phyloP scores from a whole-genome alignment of 2,329 filamentous ascomycete species.

The Whalleya microplaca region DNA sequence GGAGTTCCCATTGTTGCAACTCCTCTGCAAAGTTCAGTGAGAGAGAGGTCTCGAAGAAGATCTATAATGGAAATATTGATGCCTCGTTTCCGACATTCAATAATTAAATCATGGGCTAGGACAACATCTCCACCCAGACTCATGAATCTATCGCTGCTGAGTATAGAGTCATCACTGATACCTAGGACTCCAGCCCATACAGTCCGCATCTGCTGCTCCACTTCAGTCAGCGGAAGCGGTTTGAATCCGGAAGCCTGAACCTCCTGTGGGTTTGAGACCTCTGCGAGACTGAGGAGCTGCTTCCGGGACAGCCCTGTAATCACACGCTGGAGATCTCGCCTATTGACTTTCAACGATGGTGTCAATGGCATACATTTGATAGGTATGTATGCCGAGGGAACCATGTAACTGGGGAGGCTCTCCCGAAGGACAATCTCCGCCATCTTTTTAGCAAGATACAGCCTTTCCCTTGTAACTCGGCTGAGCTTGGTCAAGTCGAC shows the following conservation, averaged over 20 bases:
- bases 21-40: constrained; percentile 50
- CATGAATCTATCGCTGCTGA: constrained; percentile 49
- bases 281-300: constrained; percentile 48
- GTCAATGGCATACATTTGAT: constrained; percentile 53
- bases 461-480: constrained; percentile 45
- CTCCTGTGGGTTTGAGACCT: constrained; percentile 42
- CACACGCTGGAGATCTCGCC: constrained; percentile 50
- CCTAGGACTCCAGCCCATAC: constrained; percentile 52
- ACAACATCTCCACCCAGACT: constrained; percentile 51
- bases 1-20: constrained; percentile 31
- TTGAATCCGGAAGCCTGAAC: constrained; percentile 44
- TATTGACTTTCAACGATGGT: constrained; percentile 54
- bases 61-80: constrained; percentile 47
- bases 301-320: constrained; percentile 46
- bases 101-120: constrained; percentile 48
- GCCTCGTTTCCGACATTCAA: constrained; percentile 48
- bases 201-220: constrained; percentile 51
- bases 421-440: constrained; percentile 47
- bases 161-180: constrained; percentile 45
- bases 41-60: constrained; percentile 44
- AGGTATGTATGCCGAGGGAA: constrained; percentile 55
- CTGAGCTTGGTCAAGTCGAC: constrained; percentile 45
- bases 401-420: constrained; percentile 43
- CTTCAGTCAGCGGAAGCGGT: constrained; percentile 51
- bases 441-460: constrained; percentile 48